Percentiles rank a stretch among this genome's conserved stretches.
Evolutionary conservation across 768 basidiomycete species (phyloP).

Genomic region (Pleurotus tuber-regium): DNA sequence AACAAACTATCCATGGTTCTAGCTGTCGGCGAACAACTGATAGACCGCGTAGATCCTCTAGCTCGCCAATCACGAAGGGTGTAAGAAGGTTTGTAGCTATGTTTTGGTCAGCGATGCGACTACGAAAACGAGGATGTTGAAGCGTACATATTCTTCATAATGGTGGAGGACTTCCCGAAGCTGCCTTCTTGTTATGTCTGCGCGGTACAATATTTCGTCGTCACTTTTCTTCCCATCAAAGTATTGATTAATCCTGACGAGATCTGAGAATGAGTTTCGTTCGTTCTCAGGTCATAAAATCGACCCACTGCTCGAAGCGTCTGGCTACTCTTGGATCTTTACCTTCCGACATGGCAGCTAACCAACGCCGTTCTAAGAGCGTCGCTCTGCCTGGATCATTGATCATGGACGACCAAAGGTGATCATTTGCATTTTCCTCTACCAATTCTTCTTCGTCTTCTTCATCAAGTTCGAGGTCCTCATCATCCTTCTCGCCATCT

Average conservation of each 20-base stretch:
- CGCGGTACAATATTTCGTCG: conserved; percentile 90
- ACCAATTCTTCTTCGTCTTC: conserved; percentile 43
- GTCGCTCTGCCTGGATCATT: conserved; percentile 81
- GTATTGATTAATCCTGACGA: conserved; percentile 89
- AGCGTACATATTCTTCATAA: conserved; percentile 84
- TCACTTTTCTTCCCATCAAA: conserved; percentile 91
- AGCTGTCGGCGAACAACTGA: too few species aligned
- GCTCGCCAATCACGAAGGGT: conserved; percentile 34
- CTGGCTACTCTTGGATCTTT: conserved; percentile 67
- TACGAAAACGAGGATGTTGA: not conserved
- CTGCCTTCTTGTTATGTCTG: conserved; percentile 81
- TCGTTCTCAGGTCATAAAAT: not conserved
- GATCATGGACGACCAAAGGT: conserved; percentile 63
- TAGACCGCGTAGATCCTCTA: too few species aligned
- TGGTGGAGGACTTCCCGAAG: conserved; percentile 79
- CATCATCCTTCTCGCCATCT: conserved; percentile 26
- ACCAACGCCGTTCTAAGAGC: conserved; percentile 75
- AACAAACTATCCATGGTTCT: too few species aligned
- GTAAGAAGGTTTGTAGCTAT: conserved; percentile 44
- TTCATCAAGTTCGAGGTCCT: conserved; percentile 26
- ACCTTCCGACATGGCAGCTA: conserved; percentile 86
- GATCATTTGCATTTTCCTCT: conserved; percentile 40
- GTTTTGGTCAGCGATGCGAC: conserved; percentile 1
- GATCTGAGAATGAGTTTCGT: not conserved
- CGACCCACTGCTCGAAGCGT: conserved; percentile 74